These are phyloP conservation scores for Arachis stenosperma DNA, from an alignment of 306 rosid genomes.

Conservation along the genomic window DNA sequence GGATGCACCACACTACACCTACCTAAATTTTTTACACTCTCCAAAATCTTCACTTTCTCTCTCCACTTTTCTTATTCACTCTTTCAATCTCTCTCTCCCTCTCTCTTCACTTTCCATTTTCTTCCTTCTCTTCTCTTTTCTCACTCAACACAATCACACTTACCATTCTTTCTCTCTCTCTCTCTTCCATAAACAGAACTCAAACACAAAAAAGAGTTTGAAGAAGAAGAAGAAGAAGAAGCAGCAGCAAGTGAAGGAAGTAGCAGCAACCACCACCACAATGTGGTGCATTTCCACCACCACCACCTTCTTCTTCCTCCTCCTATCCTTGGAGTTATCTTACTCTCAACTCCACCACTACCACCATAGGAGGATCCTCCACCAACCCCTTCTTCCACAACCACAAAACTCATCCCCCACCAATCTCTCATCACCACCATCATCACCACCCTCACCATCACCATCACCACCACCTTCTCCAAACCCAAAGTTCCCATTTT, in stretches of 20 bases:
- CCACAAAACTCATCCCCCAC: not conserved
- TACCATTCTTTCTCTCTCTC: not conserved
- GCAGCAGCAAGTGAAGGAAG: not conserved
- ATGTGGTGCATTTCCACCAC: constrained; percentile 50
- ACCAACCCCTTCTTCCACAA: constrained; percentile 58
- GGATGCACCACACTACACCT: constrained; percentile 51
- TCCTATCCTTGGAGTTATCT: constrained; percentile 25
- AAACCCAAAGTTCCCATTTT: constrained; percentile 67
- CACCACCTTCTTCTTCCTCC: constrained; percentile 21
- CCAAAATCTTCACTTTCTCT: not conserved
- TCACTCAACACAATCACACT: not conserved
- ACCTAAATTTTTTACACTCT: constrained; percentile 36
- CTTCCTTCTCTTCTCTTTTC: constrained; percentile 3
- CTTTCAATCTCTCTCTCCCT: not conserved
- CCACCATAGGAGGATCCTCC: constrained; percentile 60
- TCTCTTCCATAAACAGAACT: not conserved
- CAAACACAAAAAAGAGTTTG: not conserved
- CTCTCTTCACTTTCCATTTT: not conserved
- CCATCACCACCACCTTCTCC: constrained; percentile 37
- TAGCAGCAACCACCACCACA: constrained; percentile 11
- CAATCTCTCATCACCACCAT: constrained; percentile 46
- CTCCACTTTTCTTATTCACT: constrained; percentile 1
- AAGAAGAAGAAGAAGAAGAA: not conserved
- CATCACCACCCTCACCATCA: constrained; percentile 52
- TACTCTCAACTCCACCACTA: not conserved